phyloP scores from a whole-genome alignment of 2,329 filamentous ascomycete species.

The Fusarium miscanthi region DNA sequence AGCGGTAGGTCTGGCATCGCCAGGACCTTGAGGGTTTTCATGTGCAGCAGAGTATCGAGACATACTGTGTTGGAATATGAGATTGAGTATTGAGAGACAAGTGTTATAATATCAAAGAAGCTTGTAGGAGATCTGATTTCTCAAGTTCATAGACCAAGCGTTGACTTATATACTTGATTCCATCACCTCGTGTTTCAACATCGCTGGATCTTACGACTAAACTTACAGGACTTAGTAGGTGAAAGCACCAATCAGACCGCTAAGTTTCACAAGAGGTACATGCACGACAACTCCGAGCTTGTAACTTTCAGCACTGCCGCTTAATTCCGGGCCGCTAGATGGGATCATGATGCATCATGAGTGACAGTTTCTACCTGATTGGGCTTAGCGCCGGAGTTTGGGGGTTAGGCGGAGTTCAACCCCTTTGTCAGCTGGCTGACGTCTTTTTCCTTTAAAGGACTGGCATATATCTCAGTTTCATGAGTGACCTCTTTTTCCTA shows the following conservation, averaged over 20 bases:
- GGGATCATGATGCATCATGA: background rate
- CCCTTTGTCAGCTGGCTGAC: slow-evolving; percentile 28
- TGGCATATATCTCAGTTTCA: background rate
- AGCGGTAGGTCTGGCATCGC: slow-evolving; percentile 55
- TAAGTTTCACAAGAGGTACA: background rate
- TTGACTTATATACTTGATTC: background rate
- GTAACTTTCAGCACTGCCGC: background rate
- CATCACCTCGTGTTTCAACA: too few relatives aligned
- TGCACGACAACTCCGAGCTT: too few relatives aligned
- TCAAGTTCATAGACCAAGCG: too few relatives aligned
- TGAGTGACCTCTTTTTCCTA: background rate
- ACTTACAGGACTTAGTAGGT: too few relatives aligned
- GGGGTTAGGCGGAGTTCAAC: background rate
- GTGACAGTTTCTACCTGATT: slow-evolving; percentile 29
- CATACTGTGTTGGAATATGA: background rate
- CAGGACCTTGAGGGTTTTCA: slow-evolving; percentile 46
- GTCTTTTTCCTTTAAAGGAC: slow-evolving; percentile 11
- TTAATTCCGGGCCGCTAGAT: background rate
- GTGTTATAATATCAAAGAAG: background rate
- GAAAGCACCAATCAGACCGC: background rate
- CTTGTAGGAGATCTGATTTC: background rate
- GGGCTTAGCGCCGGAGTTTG: slow-evolving; percentile 20
- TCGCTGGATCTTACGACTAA: background rate
- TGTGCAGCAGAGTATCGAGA: slow-evolving; percentile 23
- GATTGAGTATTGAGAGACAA: background rate